Evolutionary conservation across 225 moss, liverwort and hornwort species (phyloP), one percentile per base, ranked within the genome.

Genomic region (Sphagnum contortum): DNA sequence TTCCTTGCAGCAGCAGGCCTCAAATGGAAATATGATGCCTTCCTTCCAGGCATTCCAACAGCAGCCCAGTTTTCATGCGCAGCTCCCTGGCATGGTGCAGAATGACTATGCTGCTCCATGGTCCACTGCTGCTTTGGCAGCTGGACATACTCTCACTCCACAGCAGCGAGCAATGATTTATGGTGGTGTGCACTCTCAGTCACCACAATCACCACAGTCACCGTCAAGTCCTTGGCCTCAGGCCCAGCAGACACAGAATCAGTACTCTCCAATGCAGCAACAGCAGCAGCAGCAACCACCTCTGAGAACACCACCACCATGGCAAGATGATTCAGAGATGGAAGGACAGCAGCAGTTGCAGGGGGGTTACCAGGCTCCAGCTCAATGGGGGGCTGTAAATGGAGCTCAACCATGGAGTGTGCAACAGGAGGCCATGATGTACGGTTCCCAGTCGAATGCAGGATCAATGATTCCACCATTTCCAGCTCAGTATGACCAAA

Each of bases 391-490:
- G n/a, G 63, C 45, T 47, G 52, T 52, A 6, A 52, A 52, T 12
- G 12, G 29, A 14, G 60, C 58, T 49, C 69, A 69, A 12, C 67
- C 70, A 13, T 76, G 79, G 76, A 83, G 72, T 77, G 54, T 52
- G 11, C 83, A 76, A 74, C 83, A 83, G 63, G 64, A 71, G 61
- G 77, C 80, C 13, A 70, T 80, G 79, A 68, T 80, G 4, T 83
- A 71, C 59, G 83, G 83, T 45, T 74, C 59, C 3, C 61, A 57
- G 47, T 29, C 29, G 1, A 29, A 29, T 29, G 29, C 29, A 29
- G 29, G 29, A 29, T 29, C 29, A 29, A 29, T 52, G 52, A 52
- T 52, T 9, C 52, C 52, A 52, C 52, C 52, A 52, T 9, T 9
- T 9, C 9, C 52, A 52, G 52, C 29, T 4, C 79, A 74, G 50